Base-by-base conservation (phyloP, 2,329 filamentous ascomycete species). In the Cordyceps cateniannulata region DNA sequence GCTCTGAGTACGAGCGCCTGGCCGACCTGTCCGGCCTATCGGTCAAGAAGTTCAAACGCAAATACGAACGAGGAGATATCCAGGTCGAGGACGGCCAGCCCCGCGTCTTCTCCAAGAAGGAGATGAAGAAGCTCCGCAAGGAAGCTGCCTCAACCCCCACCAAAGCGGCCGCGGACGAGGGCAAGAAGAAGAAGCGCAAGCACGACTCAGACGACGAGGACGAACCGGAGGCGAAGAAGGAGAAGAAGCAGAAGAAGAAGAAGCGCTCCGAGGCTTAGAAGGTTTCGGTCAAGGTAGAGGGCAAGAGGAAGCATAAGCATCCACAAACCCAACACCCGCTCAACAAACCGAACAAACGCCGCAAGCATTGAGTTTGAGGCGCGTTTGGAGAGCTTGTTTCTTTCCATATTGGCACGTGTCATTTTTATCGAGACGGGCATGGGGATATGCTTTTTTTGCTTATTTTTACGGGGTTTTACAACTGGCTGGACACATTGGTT, bases 51-150 rank as follows among this genome's bases (percentile, higher is more conserved):
- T 92, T 91, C 77, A 86, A 89, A 79, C 82, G 87, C 72, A 91
- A 91, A 81, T 85, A 85, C 66, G 88, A 90, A 75, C 83, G 87
- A 64, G 89, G 89, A 42, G 87, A 91, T 69, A 88, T 92, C 65
- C 79, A 85, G 70, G 77, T 91, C 65, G 81, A 81, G 66, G 83
- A 89, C 63, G 88, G 88, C 61, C 86, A 81, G 56, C 85, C 88
- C 45, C 80, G 84, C 66, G 79, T 89, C 4, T 75, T 86, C 68
- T 89, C 85, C 79, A 91, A 91, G 81, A 91, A 90, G 77, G 86
- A 90, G 51, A 73, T 88, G 69, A 90, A 90, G 81, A 89, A 89
- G 79, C 76, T 82, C 62, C 85, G 83, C 76, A 89, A 88, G 76
- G 83, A 85, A 68, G 66, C 71, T 63, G 70, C 73, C 27, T 72